phyloP scores from a whole-genome alignment of 108 stramenopile genomes.

The Mayamaea pseudoterrestris region DNA sequence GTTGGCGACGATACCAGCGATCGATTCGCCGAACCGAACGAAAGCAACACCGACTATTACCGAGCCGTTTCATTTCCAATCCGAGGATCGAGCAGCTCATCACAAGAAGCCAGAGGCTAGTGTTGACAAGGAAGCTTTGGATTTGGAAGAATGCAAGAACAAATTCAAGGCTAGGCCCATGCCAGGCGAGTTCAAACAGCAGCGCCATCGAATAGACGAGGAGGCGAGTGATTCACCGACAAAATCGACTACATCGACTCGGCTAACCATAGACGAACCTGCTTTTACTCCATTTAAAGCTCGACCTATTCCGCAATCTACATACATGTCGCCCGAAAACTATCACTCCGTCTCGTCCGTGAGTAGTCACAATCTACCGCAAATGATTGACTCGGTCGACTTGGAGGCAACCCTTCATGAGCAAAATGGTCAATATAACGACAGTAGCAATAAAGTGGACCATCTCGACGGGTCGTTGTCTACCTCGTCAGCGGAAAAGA shows the following conservation, averaged over 20 bases:
- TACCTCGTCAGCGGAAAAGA: background rate
- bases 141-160: background rate
- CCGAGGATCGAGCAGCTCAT: background rate
- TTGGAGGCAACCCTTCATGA: background rate
- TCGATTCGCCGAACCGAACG: too few relatives aligned
- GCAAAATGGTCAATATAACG: background rate
- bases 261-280: background rate
- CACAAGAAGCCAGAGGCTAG: background rate
- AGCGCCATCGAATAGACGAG: background rate
- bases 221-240: background rate
- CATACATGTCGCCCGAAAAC: background rate
- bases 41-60: background rate
- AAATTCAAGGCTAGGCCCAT: slow-evolving; percentile 1
- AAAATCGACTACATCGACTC: background rate
- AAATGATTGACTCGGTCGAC: background rate
- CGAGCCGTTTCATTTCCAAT: background rate
- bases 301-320: too few relatives aligned
- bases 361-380: background rate
- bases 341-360: background rate
- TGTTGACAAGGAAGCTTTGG: background rate
- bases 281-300: too few relatives aligned
- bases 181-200: too few relatives aligned
- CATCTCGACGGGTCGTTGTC: background rate
- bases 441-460: background rate
- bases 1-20: too few relatives aligned